These are phyloP conservation scores for Podaxis carcinomalis DNA, from an alignment of 768 basidiomycete species.

Conservation along the genomic window DNA sequence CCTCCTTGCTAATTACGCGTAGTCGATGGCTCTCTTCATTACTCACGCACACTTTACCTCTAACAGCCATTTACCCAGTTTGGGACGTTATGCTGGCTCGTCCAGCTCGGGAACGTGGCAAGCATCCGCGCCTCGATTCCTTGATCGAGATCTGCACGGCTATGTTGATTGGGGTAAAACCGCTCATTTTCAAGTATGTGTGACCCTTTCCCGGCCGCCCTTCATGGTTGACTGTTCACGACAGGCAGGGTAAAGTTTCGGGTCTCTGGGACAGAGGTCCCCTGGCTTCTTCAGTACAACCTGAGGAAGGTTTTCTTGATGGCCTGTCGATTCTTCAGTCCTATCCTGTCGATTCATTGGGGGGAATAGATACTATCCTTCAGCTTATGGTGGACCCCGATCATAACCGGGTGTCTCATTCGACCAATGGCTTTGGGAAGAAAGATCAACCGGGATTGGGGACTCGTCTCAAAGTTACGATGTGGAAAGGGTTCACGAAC, in stretches of 20 bases:
- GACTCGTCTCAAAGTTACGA: constrained; percentile 48
- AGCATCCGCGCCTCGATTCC: constrained; percentile 59
- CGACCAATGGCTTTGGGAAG: background rate
- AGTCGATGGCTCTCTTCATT: constrained; percentile 77
- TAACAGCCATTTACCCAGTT: constrained; percentile 49
- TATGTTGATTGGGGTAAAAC: constrained; percentile 59
- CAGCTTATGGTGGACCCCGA: constrained; percentile 62
- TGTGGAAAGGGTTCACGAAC: constrained; percentile 68
- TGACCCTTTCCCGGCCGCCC: background rate
- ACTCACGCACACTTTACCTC: constrained; percentile 68
- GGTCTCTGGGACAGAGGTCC: constrained; percentile 10
- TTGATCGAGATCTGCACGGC: constrained; percentile 68
- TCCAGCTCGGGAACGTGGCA: constrained; percentile 49
- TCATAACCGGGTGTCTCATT: constrained; percentile 26
- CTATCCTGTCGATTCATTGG: constrained; percentile 62
- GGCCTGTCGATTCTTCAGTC: constrained; percentile 58
- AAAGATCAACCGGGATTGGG: constrained; percentile 42
- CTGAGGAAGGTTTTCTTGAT: constrained; percentile 63
- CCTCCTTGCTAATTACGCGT: background rate
- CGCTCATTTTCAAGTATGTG: constrained; percentile 50
- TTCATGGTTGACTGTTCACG: background rate
- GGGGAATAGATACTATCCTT: constrained; percentile 67
- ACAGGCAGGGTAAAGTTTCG: constrained; percentile 22
- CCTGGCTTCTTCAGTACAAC: constrained; percentile 34
- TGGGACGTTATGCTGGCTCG: constrained; percentile 75